These are phyloP conservation scores for Podospora bellae-mahoneyi DNA, from an alignment of 495 filamentous ascomycete genomes.

Conservation along the genomic window DNA sequence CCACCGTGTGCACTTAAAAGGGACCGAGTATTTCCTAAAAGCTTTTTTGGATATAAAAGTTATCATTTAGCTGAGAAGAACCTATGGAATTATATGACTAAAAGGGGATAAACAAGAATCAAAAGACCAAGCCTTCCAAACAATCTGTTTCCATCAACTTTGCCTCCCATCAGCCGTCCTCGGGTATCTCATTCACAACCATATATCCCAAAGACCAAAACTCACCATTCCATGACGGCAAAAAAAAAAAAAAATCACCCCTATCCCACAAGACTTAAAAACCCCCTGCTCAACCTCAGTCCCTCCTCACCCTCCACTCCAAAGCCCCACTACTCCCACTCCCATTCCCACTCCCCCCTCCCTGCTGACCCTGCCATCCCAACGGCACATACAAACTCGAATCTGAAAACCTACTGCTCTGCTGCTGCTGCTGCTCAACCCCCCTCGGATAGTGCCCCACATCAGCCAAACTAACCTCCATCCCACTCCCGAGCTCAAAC, in stretches of 20 bases:
- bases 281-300: background rate
- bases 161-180: background rate
- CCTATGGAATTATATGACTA: background rate
- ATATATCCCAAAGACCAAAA: background rate
- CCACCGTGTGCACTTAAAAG: too few species aligned
- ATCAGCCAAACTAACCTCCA: constrained; percentile 9
- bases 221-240: background rate
- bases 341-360: background rate
- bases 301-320: background rate
- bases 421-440: background rate
- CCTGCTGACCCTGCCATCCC: background rate
- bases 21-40: too few species aligned
- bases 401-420: constrained; percentile 3
- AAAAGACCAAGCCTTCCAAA: background rate
- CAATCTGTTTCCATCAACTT: background rate
- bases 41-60: too few species aligned
- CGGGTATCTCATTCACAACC: background rate
- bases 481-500: constrained; percentile 21
- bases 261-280: background rate
- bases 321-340: background rate
- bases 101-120: background rate
- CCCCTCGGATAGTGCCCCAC: background rate
- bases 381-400: constrained; percentile 13
- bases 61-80: background rate
- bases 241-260: background rate